Evolutionary conservation across 192 early-diverging fungal species (phyloP), one percentile per base, ranked within the genome.

Genomic region (Pilobolus umbonatus): DNA sequence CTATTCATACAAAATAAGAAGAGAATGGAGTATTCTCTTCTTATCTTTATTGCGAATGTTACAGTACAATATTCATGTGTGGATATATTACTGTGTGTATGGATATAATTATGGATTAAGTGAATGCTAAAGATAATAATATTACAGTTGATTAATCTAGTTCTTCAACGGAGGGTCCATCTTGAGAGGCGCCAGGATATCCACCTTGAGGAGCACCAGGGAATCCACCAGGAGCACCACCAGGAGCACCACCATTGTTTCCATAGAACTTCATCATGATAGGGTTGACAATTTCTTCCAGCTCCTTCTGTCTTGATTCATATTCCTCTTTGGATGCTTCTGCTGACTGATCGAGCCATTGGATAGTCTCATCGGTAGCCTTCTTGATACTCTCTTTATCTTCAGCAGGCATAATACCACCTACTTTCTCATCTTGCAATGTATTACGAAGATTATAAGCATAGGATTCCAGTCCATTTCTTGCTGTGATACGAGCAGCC

Each of bases 261-360:
- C 92, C 92, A 81, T 98, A 97, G 72, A 98, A 71, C 80, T 90
- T 93, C 73, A 78, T 87, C 90, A 97, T 97, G 84, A 99, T 96
- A 64, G 95, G 94, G 85, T 96, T 94, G 68, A 93, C 92, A 58
- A 90, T 64, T 65, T 81, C 81, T 81, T 97, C 93, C 48, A 99
- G 83, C 65, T 93, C 87, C 86, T 96, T 97, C 80, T 94, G 91
- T 71, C 83, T 84, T 68, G 80, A 65, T 77, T 97, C 94, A 74
- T 89, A 97, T 85, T 99, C 96, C 76, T 97, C 95, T 82, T 94
- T 99, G 70, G 88, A 85, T 46, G 90, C 96, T 81, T 97, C 96
- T 69, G 89, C 86, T 72, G 88, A 90, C 57, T 78, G 71, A 69
- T 99, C 94, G 66, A 99, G 81, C 94, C 94, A 99, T 69, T 88